Evolutionary conservation across 2,329 filamentous ascomycete genomes (phyloP).

Genomic region (Hypoxylon sp.): DNA sequence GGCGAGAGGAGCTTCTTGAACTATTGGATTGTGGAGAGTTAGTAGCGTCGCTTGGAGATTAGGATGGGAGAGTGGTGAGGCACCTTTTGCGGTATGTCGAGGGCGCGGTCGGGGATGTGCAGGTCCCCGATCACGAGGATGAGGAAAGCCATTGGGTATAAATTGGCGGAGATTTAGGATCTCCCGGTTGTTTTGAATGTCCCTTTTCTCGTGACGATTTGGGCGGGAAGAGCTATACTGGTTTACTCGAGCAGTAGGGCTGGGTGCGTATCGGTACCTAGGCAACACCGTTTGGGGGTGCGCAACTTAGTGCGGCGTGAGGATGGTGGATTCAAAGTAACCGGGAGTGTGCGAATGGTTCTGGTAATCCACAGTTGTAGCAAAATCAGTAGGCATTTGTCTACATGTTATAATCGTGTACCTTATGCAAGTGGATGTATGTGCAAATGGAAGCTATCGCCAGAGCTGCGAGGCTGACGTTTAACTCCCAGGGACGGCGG

Average conservation of each 20-base stretch:
- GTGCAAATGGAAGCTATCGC: conserved; percentile 33
- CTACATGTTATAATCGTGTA: conserved; percentile 5
- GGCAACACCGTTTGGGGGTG: conserved; percentile 31
- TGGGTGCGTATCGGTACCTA: not conserved
- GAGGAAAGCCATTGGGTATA: conserved; percentile 81
- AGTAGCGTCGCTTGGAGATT: conserved; percentile 14
- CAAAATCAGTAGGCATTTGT: not conserved
- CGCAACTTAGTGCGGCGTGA: not conserved
- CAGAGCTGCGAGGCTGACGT: conserved; percentile 36
- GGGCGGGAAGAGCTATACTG: not conserved
- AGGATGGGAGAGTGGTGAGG: conserved; percentile 28
- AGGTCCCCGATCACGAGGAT: conserved; percentile 94
- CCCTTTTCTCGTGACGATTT: not conserved
- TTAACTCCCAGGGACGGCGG: conserved; percentile 24
- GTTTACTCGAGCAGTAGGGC: conserved; percentile 17
- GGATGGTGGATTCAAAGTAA: not conserved
- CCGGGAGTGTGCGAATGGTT: not conserved
- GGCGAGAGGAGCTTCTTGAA: conserved; percentile 88
- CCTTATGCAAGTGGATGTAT: not conserved
- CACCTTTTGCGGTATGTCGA: conserved; percentile 92
- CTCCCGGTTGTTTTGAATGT: not conserved
- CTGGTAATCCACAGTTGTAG: not conserved
- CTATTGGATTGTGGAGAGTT: conserved; percentile 57
- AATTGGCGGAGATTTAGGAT: conserved; percentile 2
- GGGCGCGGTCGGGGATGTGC: conserved; percentile 91